Base-by-base conservation (phyloP, 2,329 filamentous ascomycete genomes). In the Phyllosticta capitalensis region DNA sequence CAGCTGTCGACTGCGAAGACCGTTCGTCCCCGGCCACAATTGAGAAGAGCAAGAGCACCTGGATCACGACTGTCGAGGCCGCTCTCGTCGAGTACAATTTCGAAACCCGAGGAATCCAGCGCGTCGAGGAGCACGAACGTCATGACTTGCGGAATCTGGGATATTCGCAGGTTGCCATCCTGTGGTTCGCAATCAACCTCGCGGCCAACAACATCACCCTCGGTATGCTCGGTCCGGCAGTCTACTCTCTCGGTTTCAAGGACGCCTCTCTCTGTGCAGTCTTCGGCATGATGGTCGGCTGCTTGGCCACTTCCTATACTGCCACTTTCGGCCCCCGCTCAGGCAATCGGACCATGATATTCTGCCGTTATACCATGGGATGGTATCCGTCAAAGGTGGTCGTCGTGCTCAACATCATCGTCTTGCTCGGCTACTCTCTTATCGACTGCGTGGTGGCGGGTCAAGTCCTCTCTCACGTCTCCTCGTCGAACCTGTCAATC, bases 401-500 rank as follows among this genome's bases (percentile, higher is more conserved):
- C 33, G 83, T 84, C 14, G 65, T 86, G 21, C 72, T 87, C 60
- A 86, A 86, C 65, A 74, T 87, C 53, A 78, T 87, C 52, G 79
- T 85, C 21, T 75, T 86, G 66, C 74, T 86, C 2, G 83, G 83
- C 9, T 87, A 86, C 64, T 75, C 77, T 19, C 73, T 87, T 67
- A 82, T 88, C 61, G 82, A 85, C 68, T 83, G 80, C 33, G 83
- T 88, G 5, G 78, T 89, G 17, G 83, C 82, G 1, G 86, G 86
- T 0, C 85, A 88, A 67, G 87, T 88, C 24, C 73, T 89, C 1
- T 85, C 82, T 4, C 85, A 85, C 1, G 82, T 89, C 3, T 83
- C 82, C 12, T 71, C 75, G 1, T 78, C 79, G n/a, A 78, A 74
- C 62, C 78, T 88, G 71, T 83, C 81, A 1, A 79, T 87, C 20